phyloP scores from a whole-genome alignment of 352 stramenopile genomes.

The Phytophthora macrochlamydospora region DNA sequence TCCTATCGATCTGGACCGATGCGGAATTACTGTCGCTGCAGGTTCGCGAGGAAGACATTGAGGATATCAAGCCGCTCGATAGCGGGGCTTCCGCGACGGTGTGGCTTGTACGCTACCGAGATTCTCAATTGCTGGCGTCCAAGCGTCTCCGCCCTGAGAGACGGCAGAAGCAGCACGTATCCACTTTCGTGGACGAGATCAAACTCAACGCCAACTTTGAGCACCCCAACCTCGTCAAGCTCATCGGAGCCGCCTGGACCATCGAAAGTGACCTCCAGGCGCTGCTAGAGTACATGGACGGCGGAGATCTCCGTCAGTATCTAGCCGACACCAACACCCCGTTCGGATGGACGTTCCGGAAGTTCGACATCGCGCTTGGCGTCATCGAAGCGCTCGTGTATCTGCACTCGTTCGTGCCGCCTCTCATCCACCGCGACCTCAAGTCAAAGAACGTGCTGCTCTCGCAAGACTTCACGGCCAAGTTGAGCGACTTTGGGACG shows the following conservation, averaged over 20 bases:
- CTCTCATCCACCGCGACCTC: slow-evolving; percentile 59
- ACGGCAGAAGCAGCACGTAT: slow-evolving; percentile 36
- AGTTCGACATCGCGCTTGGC: slow-evolving; percentile 41
- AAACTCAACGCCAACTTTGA: slow-evolving; percentile 48
- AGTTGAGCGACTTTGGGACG: slow-evolving; percentile 38
- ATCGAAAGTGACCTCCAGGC: slow-evolving; percentile 45
- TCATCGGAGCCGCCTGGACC: slow-evolving; percentile 49
- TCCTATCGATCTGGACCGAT: slow-evolving; percentile 38
- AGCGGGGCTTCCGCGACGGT: slow-evolving; percentile 35
- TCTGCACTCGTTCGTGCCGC: slow-evolving; percentile 38
- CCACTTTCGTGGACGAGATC: slow-evolving; percentile 48
- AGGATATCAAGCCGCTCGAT: slow-evolving; percentile 33
- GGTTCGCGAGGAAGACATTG: slow-evolving; percentile 31
- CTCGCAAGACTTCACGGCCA: slow-evolving; percentile 21
- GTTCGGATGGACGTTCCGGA: slow-evolving; percentile 25
- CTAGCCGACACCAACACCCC: slow-evolving; percentile 10
- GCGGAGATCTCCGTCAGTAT: slow-evolving; percentile 40
- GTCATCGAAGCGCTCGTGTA: slow-evolving; percentile 47
- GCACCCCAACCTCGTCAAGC: slow-evolving; percentile 47
- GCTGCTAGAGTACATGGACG: slow-evolving; percentile 46
- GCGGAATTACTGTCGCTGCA: slow-evolving; percentile 30
- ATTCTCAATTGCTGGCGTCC: slow-evolving; percentile 29
- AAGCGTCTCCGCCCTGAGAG: slow-evolving; percentile 31
- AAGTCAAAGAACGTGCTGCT: slow-evolving; percentile 66
- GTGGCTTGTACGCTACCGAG: slow-evolving; percentile 32